Percentiles rank a stretch among this genome's conserved stretches.
Evolutionary conservation across 2,329 filamentous ascomycete genomes (phyloP).

Genomic region (Pezicula carpinea): DNA sequence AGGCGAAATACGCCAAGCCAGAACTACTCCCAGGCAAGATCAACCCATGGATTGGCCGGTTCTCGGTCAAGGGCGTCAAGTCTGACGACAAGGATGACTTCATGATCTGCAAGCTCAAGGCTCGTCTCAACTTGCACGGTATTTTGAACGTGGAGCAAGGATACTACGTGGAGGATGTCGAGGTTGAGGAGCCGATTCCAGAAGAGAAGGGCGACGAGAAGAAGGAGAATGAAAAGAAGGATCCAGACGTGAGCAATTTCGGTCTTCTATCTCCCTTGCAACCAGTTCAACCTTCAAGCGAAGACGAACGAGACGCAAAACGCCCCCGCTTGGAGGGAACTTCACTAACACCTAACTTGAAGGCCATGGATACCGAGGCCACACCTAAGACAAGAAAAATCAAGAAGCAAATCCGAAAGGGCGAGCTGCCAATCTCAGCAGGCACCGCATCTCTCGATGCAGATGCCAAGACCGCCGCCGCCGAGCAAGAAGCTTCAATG

Average conservation of each 20-base stretch:
- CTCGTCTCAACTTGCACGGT: conserved; percentile 92
- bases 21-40: conserved; percentile 83
- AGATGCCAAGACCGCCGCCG: conserved; percentile 57
- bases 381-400: conserved; percentile 88
- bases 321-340: conserved; percentile 16
- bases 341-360: conserved; percentile 21
- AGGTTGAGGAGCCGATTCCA: conserved; percentile 89
- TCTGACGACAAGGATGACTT: conserved; percentile 91
- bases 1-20: conserved; percentile 88
- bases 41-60: conserved; percentile 93
- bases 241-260: conserved; percentile 63
- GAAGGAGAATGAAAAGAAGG: conserved; percentile 53
- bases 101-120: conserved; percentile 99
- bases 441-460: conserved; percentile 78
- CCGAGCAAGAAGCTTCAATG: conserved; percentile 86
- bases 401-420: conserved; percentile 99
- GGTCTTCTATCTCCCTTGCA: conserved; percentile 5
- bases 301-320: conserved; percentile 21
- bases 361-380: conserved; percentile 78
- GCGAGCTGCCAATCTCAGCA: conserved; percentile 81
- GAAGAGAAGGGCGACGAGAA: conserved; percentile 55
- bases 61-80: conserved; percentile 97
- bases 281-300: conserved; percentile 10
- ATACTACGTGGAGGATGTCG: conserved; percentile 97
- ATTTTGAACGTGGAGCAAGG: conserved; percentile 94